phyloP scores from a whole-genome alignment of 140 eudicot genomes.

The Ambrosia hybrid region DNA sequence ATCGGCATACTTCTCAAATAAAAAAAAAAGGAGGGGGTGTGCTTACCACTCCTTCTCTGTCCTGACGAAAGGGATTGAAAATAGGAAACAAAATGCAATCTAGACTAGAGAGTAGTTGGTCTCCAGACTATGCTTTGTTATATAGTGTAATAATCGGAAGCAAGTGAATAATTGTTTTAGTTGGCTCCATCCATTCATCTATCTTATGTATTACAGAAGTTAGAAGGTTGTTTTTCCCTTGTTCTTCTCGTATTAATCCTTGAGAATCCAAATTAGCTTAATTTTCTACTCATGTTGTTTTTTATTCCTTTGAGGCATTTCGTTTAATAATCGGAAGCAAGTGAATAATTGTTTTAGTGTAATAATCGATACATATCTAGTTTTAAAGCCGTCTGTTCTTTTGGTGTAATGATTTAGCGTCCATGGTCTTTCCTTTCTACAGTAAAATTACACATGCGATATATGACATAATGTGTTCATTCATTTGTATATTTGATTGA shows the following conservation, averaged over 20 bases:
- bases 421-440: conserved; percentile 10
- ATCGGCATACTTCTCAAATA: background rate
- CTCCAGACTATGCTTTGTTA: no score
- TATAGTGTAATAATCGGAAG: no score
- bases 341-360: no score
- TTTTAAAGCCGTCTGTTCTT: background rate
- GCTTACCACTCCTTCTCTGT: no score
- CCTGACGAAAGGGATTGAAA: no score
- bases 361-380: conserved; percentile 3
- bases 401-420: background rate
- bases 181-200: no score
- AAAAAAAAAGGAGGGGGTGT: no score
- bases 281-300: conserved; percentile 6
- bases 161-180: no score
- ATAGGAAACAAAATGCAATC: no score
- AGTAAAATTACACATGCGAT: background rate
- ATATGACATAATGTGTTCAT: background rate
- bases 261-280: background rate
- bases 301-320: background rate
- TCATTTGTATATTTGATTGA: background rate
- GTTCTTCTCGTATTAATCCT: background rate
- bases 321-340: background rate
- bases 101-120: no score
- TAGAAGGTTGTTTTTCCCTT: background rate
- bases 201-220: no score